Evolutionary conservation across 192 early-diverging fungal species (phyloP).

Genomic region (Helicostylum pulchrum): DNA sequence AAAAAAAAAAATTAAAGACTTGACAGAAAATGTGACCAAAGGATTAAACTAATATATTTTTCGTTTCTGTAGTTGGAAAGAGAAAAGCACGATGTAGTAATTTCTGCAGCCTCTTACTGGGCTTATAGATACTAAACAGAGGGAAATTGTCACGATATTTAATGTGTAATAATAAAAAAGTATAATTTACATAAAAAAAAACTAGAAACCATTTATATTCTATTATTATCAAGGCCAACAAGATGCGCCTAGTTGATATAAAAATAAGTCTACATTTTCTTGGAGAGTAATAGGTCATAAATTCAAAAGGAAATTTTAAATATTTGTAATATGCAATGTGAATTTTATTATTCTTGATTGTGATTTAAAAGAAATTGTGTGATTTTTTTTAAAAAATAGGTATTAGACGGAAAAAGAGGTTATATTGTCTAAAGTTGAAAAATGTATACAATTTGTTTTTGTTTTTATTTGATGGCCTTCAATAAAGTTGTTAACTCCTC

Average conservation of each 20-base stretch:
- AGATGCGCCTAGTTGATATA: no score
- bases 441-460: background rate
- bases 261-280: no score
- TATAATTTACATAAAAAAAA: no score
- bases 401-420: no score
- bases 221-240: no score
- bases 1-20: conserved; percentile 13
- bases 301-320: background rate
- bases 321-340: background rate
- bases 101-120: conserved; percentile 23
- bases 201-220: no score
- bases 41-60: background rate
- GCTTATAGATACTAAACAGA: conserved; percentile 19
- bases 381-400: no score
- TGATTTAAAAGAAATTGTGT: no score
- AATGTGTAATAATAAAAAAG: background rate
- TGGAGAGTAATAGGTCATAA: no score
- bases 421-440: no score
- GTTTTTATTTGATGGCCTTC: conserved; percentile 27
- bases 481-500: conserved; percentile 64
- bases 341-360: no score
- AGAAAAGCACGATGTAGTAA: conserved; percentile 11
- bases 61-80: conserved; percentile 9
- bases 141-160: background rate
- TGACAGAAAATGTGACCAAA: background rate